Percentiles rank a stretch among this genome's conserved stretches.
These are phyloP conservation scores for Quercus phellos DNA, from an alignment of 331 rosid genomes.

Conservation along the genomic window DNA sequence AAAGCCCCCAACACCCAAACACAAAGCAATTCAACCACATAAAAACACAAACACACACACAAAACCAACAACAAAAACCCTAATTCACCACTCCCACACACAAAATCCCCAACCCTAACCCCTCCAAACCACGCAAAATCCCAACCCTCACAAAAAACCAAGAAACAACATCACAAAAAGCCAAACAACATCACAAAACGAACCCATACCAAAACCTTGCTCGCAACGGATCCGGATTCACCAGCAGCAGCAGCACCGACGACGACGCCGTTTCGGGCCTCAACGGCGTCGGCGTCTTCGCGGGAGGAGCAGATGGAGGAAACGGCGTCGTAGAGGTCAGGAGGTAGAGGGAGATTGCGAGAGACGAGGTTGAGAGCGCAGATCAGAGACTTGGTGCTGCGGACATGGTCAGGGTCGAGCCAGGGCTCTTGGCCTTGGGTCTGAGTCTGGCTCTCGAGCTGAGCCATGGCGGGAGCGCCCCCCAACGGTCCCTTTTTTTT, in stretches of 20 bases:
- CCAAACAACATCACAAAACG: not conserved
- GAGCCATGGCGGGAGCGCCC: conserved; percentile 72
- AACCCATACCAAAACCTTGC: conserved; percentile 16
- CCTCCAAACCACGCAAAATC: not conserved
- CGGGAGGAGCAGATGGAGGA: conserved; percentile 47
- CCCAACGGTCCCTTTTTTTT: conserved; percentile 42
- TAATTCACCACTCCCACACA: not conserved
- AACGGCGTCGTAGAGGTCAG: conserved; percentile 65
- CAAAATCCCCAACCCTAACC: not conserved
- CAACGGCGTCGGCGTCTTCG: not conserved
- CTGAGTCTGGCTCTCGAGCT: conserved; percentile 44
- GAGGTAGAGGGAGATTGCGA: conserved; percentile 84
- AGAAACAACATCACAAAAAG: not conserved
- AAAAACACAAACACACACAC: not conserved
- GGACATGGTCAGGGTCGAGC: conserved; percentile 28
- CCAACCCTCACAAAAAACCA: not conserved
- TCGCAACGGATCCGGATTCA: not conserved
- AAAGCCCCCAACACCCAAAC: too few relatives aligned
- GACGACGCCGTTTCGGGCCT: not conserved
- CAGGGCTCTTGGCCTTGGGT: conserved; percentile 28
- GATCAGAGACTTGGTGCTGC: conserved; percentile 67
- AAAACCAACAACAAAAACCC: conserved; percentile 22
- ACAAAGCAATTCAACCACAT: not conserved
- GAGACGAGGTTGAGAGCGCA: conserved; percentile 86
- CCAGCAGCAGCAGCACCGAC: not conserved